Evolutionary conservation across 257 asterid species (phyloP).

Genomic region (Petunia secreta): DNA sequence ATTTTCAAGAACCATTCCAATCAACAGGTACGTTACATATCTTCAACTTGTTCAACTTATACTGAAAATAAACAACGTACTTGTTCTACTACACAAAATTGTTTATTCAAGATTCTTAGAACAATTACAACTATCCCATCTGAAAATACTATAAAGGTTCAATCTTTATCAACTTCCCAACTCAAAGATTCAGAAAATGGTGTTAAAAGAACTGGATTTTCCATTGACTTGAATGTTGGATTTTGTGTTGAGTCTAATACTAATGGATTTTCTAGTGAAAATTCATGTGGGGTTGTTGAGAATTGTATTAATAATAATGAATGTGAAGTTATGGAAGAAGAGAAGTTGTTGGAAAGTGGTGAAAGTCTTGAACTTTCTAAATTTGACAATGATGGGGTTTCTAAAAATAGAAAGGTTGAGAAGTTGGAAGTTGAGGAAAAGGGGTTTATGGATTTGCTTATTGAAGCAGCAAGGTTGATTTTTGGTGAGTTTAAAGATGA

Average conservation of each 20-base stretch:
- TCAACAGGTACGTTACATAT: background rate
- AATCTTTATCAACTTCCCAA: background rate
- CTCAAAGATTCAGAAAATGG: background rate
- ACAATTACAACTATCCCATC: slow-evolving; percentile 31
- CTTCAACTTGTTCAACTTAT: background rate
- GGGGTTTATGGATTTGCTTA: slow-evolving; percentile 37
- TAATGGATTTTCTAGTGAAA: background rate
- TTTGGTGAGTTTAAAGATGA: slow-evolving; percentile 38
- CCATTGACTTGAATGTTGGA: slow-evolving; percentile 26
- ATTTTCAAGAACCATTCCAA: background rate
- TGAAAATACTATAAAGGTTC: background rate
- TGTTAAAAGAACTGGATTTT: background rate
- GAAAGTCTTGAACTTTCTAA: background rate
- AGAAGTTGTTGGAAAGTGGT: background rate
- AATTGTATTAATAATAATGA: background rate
- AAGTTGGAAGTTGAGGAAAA: background rate
- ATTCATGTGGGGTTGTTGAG: slow-evolving; percentile 19
- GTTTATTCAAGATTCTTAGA: slow-evolving; percentile 31
- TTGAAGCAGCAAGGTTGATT: slow-evolving; percentile 47
- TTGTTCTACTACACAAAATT: slow-evolving; percentile 29
- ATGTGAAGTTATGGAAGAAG: background rate
- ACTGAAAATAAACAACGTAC: background rate
- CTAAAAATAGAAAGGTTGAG: background rate
- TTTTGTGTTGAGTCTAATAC: background rate
- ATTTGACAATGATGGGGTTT: background rate